phyloP scores from a whole-genome alignment of 2,329 filamentous ascomycete species.

The Ophiocordyceps robertsii region DNA sequence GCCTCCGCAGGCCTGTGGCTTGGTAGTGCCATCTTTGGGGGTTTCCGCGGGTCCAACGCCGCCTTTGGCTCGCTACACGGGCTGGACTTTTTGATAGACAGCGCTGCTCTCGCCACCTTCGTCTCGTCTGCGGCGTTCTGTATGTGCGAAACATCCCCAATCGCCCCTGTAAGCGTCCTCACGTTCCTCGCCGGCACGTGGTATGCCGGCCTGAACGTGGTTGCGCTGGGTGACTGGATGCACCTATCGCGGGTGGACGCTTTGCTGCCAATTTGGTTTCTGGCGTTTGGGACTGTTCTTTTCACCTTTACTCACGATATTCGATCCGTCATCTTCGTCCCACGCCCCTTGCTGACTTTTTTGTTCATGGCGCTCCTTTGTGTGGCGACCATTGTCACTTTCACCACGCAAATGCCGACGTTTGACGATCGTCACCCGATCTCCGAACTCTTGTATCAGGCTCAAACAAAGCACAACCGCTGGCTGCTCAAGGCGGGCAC shows the following conservation, averaged over 20 bases:
- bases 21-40: constrained; percentile 14
- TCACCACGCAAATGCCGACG: constrained; percentile 14
- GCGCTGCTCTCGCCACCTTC: constrained; percentile 29
- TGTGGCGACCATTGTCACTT: constrained; percentile 21
- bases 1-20: constrained; percentile 24
- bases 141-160: constrained; percentile 30
- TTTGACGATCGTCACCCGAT: constrained; percentile 29
- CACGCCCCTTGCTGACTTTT: constrained; percentile 24
- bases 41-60: constrained; percentile 8
- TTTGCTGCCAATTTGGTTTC: constrained; percentile 23
- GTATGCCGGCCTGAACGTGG: constrained; percentile 20
- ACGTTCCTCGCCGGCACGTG: constrained; percentile 28
- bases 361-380: constrained; percentile 24
- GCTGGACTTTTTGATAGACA: constrained; percentile 35
- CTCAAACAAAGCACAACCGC: constrained; percentile 30
- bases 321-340: constrained; percentile 27
- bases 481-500: constrained; percentile 34
- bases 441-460: constrained; percentile 33
- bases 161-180: constrained; percentile 27
- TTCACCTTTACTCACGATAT: constrained; percentile 31
- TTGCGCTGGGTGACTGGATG: constrained; percentile 29
- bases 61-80: constrained; percentile 30
- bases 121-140: constrained; percentile 30
- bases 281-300: constrained; percentile 25
- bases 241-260: constrained; percentile 22